These are phyloP conservation scores for Musa schizocarpa DNA, from an alignment of 176 grass and related monocot genomes.

Conservation along the genomic window DNA sequence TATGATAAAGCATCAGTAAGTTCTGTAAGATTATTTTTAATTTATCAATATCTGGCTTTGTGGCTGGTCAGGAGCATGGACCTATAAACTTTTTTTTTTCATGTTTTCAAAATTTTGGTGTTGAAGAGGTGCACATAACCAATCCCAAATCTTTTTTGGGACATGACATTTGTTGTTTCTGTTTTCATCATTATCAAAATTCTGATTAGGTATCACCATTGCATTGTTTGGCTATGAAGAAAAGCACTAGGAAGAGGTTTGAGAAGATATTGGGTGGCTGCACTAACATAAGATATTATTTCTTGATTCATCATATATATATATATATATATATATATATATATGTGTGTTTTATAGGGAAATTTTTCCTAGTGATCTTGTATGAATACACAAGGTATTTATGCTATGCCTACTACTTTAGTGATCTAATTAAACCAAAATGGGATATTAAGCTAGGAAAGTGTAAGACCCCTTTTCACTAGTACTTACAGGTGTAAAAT, in stretches of 20 bases:
- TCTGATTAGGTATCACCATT: too few relatives aligned
- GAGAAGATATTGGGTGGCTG: too few relatives aligned
- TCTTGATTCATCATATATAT: neutral
- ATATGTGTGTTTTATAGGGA: neutral
- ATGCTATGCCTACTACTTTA: neutral
- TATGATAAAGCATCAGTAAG: constrained; percentile 88
- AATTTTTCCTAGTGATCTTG: neutral
- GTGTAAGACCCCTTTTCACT: neutral
- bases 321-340: neutral
- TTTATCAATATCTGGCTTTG: constrained; percentile 10
- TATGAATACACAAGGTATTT: neutral
- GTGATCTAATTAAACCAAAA: neutral
- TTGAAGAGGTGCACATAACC: neutral
- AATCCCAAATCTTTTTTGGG: too few relatives aligned
- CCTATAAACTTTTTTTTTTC: neutral
- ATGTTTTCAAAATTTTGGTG: neutral
- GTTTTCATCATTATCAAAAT: neutral
- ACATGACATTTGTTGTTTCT: neutral
- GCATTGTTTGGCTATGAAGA: too few relatives aligned
- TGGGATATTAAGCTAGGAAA: neutral
- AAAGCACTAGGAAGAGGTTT: too few relatives aligned
- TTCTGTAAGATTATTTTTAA: constrained; percentile 18
- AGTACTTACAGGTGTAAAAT: too few relatives aligned
- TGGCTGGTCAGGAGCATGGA: neutral
- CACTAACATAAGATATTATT: neutral